phyloP scores from a whole-genome alignment of 2,329 filamentous ascomycete species.

The Zarea fungicola region DNA sequence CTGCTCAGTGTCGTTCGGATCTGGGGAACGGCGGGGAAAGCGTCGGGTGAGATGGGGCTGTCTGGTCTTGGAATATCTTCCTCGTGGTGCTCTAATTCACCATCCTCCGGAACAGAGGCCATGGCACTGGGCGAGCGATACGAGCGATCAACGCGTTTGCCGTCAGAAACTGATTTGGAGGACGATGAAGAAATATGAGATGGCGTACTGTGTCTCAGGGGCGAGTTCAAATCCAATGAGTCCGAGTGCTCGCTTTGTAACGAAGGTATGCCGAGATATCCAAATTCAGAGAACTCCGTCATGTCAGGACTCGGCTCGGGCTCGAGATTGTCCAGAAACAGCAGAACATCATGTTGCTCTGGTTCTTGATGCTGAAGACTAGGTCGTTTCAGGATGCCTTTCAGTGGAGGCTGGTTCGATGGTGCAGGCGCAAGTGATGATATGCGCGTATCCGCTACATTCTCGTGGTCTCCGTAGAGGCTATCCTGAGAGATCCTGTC shows the following conservation, averaged over 20 bases:
- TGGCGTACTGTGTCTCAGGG: background rate
- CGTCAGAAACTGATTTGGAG: slow-evolving; percentile 9
- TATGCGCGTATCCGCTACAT: background rate
- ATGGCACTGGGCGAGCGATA: slow-evolving; percentile 6
- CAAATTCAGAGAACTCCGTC: slow-evolving; percentile 34
- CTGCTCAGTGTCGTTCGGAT: slow-evolving; percentile 26
- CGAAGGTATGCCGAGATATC: slow-evolving; percentile 6
- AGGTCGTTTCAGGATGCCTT: slow-evolving; percentile 14
- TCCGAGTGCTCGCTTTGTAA: background rate
- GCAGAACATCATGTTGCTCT: slow-evolving; percentile 16
- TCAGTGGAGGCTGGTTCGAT: background rate
- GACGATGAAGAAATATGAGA: background rate
- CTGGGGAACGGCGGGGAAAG: slow-evolving; percentile 22
- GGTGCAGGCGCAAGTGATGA: background rate
- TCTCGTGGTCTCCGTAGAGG: background rate
- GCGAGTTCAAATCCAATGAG: background rate
- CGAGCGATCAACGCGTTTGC: background rate
- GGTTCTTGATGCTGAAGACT: slow-evolving; percentile 16
- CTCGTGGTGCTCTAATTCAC: slow-evolving; percentile 19
- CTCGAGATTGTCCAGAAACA: slow-evolving; percentile 28
- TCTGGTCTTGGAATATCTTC: slow-evolving; percentile 34
- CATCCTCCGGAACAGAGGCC: slow-evolving; percentile 13
- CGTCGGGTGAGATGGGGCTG: slow-evolving; percentile 32
- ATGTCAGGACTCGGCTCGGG: slow-evolving; percentile 32
- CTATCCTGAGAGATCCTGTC: slow-evolving; percentile 3